Base-by-base conservation (phyloP, 306 rosid genomes). In the Rubus parviflorus region DNA sequence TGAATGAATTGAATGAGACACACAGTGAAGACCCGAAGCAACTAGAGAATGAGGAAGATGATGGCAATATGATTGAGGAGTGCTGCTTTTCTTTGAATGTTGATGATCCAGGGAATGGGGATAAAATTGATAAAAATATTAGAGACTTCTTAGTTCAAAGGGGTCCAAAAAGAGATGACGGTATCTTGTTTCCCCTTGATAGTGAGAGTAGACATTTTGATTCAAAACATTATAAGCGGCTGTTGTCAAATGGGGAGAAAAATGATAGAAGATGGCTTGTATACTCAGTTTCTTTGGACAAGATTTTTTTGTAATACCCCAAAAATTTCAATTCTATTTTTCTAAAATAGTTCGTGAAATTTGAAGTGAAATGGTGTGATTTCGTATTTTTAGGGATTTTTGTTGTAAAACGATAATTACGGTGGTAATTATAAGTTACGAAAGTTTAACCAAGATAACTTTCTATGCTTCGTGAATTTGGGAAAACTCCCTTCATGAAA, bases 251-350 rank as follows among this genome's bases (percentile, higher is more conserved):
- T 75, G 56, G 56, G 11, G 70, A 75, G 58, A 75, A 8, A 15
- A 14, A 22, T 17, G 78, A 75, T 61, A 60, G 42, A 23, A 75
- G 42, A 12, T 74, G 77, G 77, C 23, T 74, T 15, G 56, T 74
- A 14, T 74, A 74, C 13, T 74, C 54, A 35, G 17, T 42, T 74
- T 41, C 37, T 11, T 19, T 40, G 15, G 40, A 74, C 10, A 57
- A 20, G 22, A 12, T 54, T 30, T 30, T 30, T 30, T n/a, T n/a
- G n/a, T n/a, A n/a, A n/a, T n/a, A n/a, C n/a, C n/a, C n/a, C n/a
- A n/a, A n/a, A n/a, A n/a, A n/a, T n/a, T n/a, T n/a, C n/a, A n/a
- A n/a, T n/a, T n/a, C n/a, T n/a, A n/a, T n/a, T n/a, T n/a, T n/a
- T n/a, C n/a, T n/a, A n/a, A n/a, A n/a, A n/a, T n/a, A n/a, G n/a